Percentiles rank a stretch among this genome's conserved stretches.
These are phyloP conservation scores for Endothia cerciana DNA, from an alignment of 2,329 filamentous ascomycete genomes.

Conservation along the genomic window DNA sequence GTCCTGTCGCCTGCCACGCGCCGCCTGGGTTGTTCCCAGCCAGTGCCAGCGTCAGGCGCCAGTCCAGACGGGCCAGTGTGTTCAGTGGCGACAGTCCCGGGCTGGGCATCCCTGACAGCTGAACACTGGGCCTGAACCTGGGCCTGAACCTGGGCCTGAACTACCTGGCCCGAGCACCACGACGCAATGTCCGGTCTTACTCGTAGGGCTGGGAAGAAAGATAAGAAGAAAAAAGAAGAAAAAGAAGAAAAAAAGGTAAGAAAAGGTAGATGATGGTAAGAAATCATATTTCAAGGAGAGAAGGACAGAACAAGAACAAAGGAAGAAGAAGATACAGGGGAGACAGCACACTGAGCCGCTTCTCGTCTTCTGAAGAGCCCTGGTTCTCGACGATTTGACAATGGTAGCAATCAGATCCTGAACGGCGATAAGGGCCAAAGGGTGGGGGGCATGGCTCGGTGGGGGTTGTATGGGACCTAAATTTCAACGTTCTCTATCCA, in stretches of 20 bases:
- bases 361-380: no score
- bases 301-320: not conserved
- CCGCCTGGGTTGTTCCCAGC: not conserved
- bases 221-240: not conserved
- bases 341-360: no score
- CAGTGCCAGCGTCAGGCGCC: no score
- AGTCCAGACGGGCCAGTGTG: not conserved
- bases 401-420: no score
- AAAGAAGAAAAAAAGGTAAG: not conserved
- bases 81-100: conserved; percentile 9
- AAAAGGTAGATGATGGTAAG: not conserved
- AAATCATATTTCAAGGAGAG: no score
- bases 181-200: not conserved
- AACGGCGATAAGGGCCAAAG: no score
- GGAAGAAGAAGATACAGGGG: not conserved
- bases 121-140: not conserved
- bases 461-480: no score
- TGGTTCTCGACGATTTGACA: no score
- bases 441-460: no score
- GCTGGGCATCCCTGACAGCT: conserved; percentile 1
- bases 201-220: not conserved
- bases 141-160: not conserved
- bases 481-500: no score
- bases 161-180: not conserved
- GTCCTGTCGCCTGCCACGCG: not conserved